A percentile compares a stretch with the other conserved stretches of the same genome.
Conservation (phyloP, 345 rosid species). For the Gossypium raimondii region DNA sequence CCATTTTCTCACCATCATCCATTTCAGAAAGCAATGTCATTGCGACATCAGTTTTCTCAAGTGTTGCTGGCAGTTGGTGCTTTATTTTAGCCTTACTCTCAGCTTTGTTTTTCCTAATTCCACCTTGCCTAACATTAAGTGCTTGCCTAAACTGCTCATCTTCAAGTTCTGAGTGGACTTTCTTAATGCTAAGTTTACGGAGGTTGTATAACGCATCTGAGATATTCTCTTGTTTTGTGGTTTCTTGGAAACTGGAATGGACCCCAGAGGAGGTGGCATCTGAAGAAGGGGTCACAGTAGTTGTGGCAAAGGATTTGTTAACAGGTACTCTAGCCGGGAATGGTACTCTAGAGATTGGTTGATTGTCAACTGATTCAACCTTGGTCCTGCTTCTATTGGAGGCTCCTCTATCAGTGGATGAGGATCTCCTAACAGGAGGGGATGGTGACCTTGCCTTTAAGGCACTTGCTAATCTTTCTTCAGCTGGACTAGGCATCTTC, state of each 20-base stretch:
- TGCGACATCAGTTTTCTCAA: constrained; percentile 50
- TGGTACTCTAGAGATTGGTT: constrained; percentile 51
- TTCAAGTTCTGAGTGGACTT: constrained; percentile 54
- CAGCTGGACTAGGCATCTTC: constrained; percentile 41
- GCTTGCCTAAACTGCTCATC: constrained; percentile 79
- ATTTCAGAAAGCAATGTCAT: constrained; percentile 40
- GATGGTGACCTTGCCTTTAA: constrained; percentile 63
- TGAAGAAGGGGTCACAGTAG: constrained; percentile 35
- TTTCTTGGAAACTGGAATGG: constrained; percentile 26
- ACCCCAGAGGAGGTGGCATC: constrained; percentile 38
- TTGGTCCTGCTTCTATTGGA: constrained; percentile 48
- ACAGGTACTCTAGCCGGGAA: constrained; percentile 81
- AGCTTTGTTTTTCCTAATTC: constrained; percentile 54
- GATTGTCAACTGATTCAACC: constrained; percentile 51
- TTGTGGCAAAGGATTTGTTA: constrained; percentile 50
- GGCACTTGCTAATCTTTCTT: constrained; percentile 41
- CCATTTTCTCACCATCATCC: constrained; percentile 45
- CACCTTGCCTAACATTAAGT: constrained; percentile 75
- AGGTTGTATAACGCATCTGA: constrained; percentile 44
- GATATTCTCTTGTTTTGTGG: constrained; percentile 39
- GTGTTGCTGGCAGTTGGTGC: constrained; percentile 51
- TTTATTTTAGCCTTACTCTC: constrained; percentile 63
- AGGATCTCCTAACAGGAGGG: constrained; percentile 69
- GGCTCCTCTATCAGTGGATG: constrained; percentile 82
- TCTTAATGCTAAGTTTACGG: constrained; percentile 52